Base-by-base conservation (phyloP, 805 yeast genomes). In the Ogataea zsoltii region DNA sequence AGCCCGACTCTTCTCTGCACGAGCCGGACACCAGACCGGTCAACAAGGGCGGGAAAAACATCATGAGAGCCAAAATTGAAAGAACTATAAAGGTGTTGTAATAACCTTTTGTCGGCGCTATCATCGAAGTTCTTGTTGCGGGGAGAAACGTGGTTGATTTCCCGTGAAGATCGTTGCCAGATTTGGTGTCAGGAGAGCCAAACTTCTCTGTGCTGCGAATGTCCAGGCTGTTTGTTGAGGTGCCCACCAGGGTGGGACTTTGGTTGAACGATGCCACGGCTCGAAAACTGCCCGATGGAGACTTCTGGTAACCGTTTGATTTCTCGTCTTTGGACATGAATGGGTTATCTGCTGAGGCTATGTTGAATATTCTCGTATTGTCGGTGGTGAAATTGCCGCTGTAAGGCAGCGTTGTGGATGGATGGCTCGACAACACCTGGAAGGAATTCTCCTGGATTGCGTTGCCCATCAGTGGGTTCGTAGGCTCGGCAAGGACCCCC, bases 1-100 rank as follows among this genome's bases (percentile, higher is more conserved):
- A 41, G 5, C 57, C 54, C 2, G 62, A 45, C 21, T 50, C 46
- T 7, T 57, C 54, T 29, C 63, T 50, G 48, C 79, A 75, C 0
- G 77, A 53, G 33, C 58, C 48, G 30, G 56, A 51, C 9, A 51
- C 50, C 6, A 61, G 25, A 6, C 57, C 41, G 11, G 54, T 48
- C 13, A 54, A 40, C 5, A 62, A 37, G 5, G 65, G 58, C 18
- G 61, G 55, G 17, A 56, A 23, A 36, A 62, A 63, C 56, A 58
- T 46, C 16, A 62, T 33, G 4, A 58, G 26, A 9, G 62, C 47
- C 7, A 60, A 33, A 4, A 61, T 17, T 9, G 60, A 45, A 1
- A 61, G 37, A 9, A 55, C 31, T 23, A 52, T 51, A 38, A 61
- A 61, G 0, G 63, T 48, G 38, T 46, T 50, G 30, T 52, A 62